These are phyloP conservation scores for Blastobotrys apis DNA, from an alignment of 1,139 yeast genomes.

Conservation along the genomic window DNA sequence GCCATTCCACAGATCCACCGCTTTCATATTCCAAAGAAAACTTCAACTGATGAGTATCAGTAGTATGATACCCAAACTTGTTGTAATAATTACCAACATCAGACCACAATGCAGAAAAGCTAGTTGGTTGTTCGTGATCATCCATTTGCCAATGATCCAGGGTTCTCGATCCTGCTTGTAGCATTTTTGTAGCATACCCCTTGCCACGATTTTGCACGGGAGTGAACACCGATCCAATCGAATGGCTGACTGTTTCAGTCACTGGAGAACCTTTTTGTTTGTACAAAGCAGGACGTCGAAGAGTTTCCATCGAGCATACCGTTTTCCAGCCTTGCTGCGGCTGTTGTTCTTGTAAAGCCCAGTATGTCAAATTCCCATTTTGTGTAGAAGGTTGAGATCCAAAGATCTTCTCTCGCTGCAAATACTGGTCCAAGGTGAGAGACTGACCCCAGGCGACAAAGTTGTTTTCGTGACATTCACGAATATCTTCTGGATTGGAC, in stretches of 20 bases:
- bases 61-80: constrained; percentile 50
- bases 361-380: constrained; percentile 25
- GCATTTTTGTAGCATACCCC: constrained; percentile 62
- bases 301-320: constrained; percentile 46
- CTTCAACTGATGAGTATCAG: constrained; percentile 25
- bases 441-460: constrained; percentile 48
- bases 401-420: constrained; percentile 29
- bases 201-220: constrained; percentile 53
- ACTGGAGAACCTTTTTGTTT: constrained; percentile 27
- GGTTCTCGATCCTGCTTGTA: constrained; percentile 36
- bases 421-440: constrained; percentile 29
- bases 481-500: constrained; percentile 42
- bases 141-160: constrained; percentile 41
- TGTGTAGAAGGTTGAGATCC: constrained; percentile 19
- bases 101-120: constrained; percentile 56
- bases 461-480: constrained; percentile 48
- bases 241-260: constrained; percentile 42
- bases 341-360: constrained; percentile 28
- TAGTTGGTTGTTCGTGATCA: constrained; percentile 33
- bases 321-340: constrained; percentile 28
- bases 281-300: constrained; percentile 42
- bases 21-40: constrained; percentile 21
- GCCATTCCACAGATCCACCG: constrained; percentile 17
- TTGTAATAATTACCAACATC: constrained; percentile 68
- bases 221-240: constrained; percentile 66